Conservation (phyloP, 2,329 filamentous ascomycete species). For the Sporothrix sp. region DNA sequence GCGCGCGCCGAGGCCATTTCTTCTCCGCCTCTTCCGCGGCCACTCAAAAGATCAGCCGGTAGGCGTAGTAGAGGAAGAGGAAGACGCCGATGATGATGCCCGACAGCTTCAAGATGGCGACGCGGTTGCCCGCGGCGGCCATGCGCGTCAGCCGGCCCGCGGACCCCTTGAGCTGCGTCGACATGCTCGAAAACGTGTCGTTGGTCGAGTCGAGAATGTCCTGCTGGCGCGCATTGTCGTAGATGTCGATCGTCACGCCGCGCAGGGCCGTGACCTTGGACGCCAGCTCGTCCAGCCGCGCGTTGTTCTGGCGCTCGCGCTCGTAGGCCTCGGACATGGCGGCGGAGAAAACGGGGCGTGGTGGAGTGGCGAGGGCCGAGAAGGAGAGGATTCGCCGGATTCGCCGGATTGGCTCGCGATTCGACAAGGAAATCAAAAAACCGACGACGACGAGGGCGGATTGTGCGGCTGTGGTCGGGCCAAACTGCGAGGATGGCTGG, state of each 20-base stretch:
- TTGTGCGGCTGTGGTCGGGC: too few species aligned
- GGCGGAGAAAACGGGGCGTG: background rate
- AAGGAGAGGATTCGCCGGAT: too few species aligned
- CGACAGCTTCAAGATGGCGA: slow-evolving; percentile 81
- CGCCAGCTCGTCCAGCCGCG: slow-evolving; percentile 81
- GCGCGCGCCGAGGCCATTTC: background rate
- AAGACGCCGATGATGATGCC: slow-evolving; percentile 68
- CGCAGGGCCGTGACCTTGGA: slow-evolving; percentile 86
- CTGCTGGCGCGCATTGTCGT: slow-evolving; percentile 87
- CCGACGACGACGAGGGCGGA: too few species aligned
- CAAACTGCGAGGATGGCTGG: background rate
- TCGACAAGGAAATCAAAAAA: too few species aligned
- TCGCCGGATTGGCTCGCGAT: too few species aligned
- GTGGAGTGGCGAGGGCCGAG: background rate
- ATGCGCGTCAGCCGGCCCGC: slow-evolving; percentile 76
- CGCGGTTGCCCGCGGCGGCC: slow-evolving; percentile 82
- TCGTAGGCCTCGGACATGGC: slow-evolving; percentile 68
- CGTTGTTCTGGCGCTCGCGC: slow-evolving; percentile 85
- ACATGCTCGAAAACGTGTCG: slow-evolving; percentile 87
- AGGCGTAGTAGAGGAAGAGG: slow-evolving; percentile 65
- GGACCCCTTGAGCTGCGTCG: slow-evolving; percentile 71
- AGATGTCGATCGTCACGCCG: slow-evolving; percentile 93
- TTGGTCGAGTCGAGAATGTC: slow-evolving; percentile 81
- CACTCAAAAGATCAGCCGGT: slow-evolving; percentile 54
- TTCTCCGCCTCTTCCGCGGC: background rate